A percentile compares a stretch with the other conserved stretches of the same genome.
Evolutionary conservation across 2,329 filamentous ascomycete genomes (phyloP).

Genomic region (Cercospora canescens): DNA sequence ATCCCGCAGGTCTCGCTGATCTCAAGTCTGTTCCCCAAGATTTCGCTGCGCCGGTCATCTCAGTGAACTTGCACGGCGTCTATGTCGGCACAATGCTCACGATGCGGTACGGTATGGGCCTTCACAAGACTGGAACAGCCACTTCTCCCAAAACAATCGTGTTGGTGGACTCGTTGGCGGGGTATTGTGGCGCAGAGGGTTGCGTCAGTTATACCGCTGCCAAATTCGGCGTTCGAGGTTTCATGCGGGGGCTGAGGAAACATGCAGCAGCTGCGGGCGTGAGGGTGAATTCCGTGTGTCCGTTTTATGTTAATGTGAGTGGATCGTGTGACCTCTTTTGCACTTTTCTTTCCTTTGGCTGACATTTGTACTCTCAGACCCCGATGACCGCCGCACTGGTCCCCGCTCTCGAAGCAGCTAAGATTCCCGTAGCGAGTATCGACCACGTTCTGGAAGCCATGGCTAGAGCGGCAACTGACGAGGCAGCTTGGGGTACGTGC

Average conservation of each 20-base stretch:
- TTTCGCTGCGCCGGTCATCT: background rate
- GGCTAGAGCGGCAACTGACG: background rate
- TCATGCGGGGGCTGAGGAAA: conserved; percentile 3
- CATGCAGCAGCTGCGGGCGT: conserved; percentile 1
- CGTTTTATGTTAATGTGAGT: conserved; percentile 7
- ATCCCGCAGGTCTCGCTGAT: background rate
- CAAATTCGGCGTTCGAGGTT: conserved; percentile 2
- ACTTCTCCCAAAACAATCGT: conserved; percentile 1
- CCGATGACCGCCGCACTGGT: conserved; percentile 3
- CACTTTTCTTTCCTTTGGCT: background rate
- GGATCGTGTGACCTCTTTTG: background rate
- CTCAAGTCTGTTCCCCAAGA: background rate
- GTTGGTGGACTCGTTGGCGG: background rate
- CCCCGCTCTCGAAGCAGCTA: background rate
- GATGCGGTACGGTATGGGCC: background rate
- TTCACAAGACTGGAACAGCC: conserved; percentile 1
- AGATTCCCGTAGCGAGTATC: background rate
- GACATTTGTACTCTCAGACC: background rate
- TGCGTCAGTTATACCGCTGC: conserved; percentile 1
- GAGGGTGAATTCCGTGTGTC: conserved; percentile 6
- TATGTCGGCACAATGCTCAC: conserved; percentile 2
- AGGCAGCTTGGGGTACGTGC: conserved; percentile 5
- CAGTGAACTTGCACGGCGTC: background rate
- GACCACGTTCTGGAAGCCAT: conserved; percentile 5
- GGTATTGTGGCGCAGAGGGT: background rate